Percentiles rank a stretch among this genome's conserved stretches.
phyloP scores from a whole-genome alignment of 495 filamentous ascomycete genomes.

The Aspergillus carlsbadensis region DNA sequence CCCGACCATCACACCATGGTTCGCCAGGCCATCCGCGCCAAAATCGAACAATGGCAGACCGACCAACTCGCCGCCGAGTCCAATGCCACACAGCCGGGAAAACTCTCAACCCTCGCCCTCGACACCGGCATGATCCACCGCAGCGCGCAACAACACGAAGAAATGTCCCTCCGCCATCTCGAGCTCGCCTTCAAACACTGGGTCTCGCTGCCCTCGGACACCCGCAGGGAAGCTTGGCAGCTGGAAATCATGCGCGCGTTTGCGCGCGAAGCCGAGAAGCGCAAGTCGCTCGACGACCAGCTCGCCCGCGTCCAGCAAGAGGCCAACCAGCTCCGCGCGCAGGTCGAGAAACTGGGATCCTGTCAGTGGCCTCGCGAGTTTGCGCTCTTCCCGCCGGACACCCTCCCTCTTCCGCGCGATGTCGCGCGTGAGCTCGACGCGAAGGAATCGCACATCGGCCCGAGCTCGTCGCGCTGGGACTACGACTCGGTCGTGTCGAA shows the following conservation, averaged over 20 bases:
- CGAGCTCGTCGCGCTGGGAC: constrained; percentile 48
- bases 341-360: constrained; percentile 66
- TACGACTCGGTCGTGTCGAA: constrained; percentile 57
- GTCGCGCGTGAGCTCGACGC: constrained; percentile 42
- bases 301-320: constrained; percentile 67
- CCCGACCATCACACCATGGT: constrained; percentile 69
- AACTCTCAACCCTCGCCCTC: constrained; percentile 20
- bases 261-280: constrained; percentile 63
- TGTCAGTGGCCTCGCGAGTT: constrained; percentile 73
- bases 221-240: constrained; percentile 67
- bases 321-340: constrained; percentile 65
- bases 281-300: constrained; percentile 58
- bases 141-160: constrained; percentile 56
- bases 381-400: constrained; percentile 61
- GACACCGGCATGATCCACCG: constrained; percentile 43
- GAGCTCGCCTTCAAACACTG: constrained; percentile 70
- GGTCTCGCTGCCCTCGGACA: constrained; percentile 54
- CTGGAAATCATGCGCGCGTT: constrained; percentile 75
- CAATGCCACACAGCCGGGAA: constrained; percentile 23
- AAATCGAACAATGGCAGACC: constrained; percentile 61
- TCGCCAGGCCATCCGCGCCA: constrained; percentile 59
- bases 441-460: constrained; percentile 35
- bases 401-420: constrained; percentile 55
- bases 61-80: constrained; percentile 38
- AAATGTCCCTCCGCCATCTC: constrained; percentile 63